Base-by-base conservation (phyloP, 202 grass and related monocot genomes). In the Brachypodium distachyon region DNA sequence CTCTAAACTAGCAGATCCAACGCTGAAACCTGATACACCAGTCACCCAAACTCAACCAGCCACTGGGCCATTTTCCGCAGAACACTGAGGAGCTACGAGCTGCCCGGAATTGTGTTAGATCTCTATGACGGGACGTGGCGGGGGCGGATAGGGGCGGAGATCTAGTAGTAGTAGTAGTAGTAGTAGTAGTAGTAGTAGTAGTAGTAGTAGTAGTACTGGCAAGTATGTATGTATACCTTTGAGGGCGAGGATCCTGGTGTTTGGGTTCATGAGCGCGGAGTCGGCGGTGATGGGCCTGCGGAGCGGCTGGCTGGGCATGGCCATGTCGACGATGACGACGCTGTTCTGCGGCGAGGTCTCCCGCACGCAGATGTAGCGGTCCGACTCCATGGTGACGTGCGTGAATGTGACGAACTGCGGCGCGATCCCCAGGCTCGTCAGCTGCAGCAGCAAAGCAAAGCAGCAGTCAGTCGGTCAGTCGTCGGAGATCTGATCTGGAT, bases 321-420 rank as follows among this genome's bases (percentile, higher is more conserved):
- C 77, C 93, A 97, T 97, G 79, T 97, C 93, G 55, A 97, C 33
- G 74, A 97, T 93, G 81, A 97, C 90, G 74, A 97, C 90, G 77
- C 89, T 96, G 61, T 92, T 92, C 87, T 92, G 93, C 39, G 93
- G 93, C 0, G 93, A 90, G 16, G 93, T 96, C 79, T 96, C 93
- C 70, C 89, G 86, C 23, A 96, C 87, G 63, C 93, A 96, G 78
- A 96, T 88, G 75, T 92, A 96, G 82, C 87, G 81, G 41, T 96
- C 93, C 23, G 93, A 96, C 72, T 96, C 93, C 93, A 96, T 96
- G 14, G 93, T 96, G 52, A 96, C 93, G 21, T 96, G 87, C 61
- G 89, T 90, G 68, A 96, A 92, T 40, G 93, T 96, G 51, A 96
- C 84, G 82, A 96, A 96, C 83, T 96, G 89, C 57, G 84, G 76